These are phyloP conservation scores for Citrus sp. DNA, from an alignment of 345 rosid genomes.

Conservation along the genomic window DNA sequence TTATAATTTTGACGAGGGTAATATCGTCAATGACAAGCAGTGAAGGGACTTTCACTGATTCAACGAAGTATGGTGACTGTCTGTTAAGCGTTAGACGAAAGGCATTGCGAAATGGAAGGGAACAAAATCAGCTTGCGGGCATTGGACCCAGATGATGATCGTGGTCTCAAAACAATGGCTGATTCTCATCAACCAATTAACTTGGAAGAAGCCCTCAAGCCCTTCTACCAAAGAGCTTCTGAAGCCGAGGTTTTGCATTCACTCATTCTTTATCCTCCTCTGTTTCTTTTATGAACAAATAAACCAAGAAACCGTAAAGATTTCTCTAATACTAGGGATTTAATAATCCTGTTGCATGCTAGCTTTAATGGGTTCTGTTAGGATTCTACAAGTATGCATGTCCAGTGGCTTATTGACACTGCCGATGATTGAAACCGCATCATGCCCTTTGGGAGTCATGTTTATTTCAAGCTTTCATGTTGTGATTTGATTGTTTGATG, in stretches of 20 bases:
- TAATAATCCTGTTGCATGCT: neutral
- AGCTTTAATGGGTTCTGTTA: neutral
- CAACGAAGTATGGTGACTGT: too few relatives aligned
- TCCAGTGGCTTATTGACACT: neutral
- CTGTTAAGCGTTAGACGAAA: neutral
- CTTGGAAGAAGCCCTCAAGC: neutral
- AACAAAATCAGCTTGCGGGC: neutral
- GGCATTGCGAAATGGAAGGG: neutral
- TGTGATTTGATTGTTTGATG: neutral
- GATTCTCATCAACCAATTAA: neutral
- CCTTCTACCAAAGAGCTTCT: slow-evolving; percentile 12
- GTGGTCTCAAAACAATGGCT: slow-evolving; percentile 1
- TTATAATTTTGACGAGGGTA: too few relatives aligned
- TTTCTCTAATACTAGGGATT: neutral
- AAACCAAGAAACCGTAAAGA: neutral
- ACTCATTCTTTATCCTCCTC: neutral
- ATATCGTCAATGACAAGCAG: too few relatives aligned
- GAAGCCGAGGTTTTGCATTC: slow-evolving; percentile 10
- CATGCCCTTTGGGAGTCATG: neutral
- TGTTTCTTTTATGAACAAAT: neutral
- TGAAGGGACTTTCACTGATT: too few relatives aligned
- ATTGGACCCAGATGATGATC: neutral
- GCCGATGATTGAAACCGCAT: too few relatives aligned
- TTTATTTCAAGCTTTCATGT: neutral
- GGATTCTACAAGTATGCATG: too few relatives aligned